Percentiles rank a stretch among this genome's conserved stretches.
phyloP scores from a whole-genome alignment of 108 stramenopile genomes.

The Asterionellopsis glacialis region DNA sequence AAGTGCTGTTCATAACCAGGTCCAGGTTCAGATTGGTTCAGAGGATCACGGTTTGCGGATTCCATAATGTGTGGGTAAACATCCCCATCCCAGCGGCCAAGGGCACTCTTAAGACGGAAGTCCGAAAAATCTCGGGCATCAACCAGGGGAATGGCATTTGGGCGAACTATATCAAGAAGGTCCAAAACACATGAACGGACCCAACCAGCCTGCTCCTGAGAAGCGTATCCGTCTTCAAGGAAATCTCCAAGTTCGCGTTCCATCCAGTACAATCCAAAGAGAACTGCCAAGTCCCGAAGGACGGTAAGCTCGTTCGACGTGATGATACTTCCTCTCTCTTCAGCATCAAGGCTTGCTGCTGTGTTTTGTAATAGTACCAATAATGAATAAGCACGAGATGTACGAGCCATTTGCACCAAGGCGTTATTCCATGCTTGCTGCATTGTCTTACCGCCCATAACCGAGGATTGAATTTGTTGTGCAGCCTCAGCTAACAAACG shows the following conservation, averaged over 20 bases:
- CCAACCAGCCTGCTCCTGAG: constrained; percentile 42
- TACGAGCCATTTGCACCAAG: constrained; percentile 68
- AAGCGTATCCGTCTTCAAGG: constrained; percentile 65
- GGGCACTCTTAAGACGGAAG: constrained; percentile 79
- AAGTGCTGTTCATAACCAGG: constrained; percentile 72
- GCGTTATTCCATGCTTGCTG: constrained; percentile 83
- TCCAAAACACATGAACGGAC: constrained; percentile 40
- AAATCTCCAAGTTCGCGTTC: constrained; percentile 87
- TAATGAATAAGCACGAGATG: constrained; percentile 70
- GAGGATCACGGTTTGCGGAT: constrained; percentile 71
- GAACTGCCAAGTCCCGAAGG: constrained; percentile 50
- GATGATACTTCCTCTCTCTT: constrained; percentile 31
- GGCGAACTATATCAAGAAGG: constrained; percentile 63
- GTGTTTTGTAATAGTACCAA: constrained; percentile 74
- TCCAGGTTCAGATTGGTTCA: constrained; percentile 58
- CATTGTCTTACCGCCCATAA: constrained; percentile 27
- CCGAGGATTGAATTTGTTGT: constrained; percentile 44
- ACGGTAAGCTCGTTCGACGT: constrained; percentile 48
- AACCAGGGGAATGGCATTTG: constrained; percentile 83
- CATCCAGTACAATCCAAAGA: constrained; percentile 85
- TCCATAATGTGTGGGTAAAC: constrained; percentile 88
- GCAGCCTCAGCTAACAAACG: constrained; percentile 63
- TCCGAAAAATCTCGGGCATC: constrained; percentile 89
- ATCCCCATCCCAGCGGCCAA: constrained; percentile 87
- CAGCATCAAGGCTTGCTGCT: constrained; percentile 49